phyloP scores from a whole-genome alignment of 495 filamentous ascomycete species.

The Penicillium paradoxum region DNA sequence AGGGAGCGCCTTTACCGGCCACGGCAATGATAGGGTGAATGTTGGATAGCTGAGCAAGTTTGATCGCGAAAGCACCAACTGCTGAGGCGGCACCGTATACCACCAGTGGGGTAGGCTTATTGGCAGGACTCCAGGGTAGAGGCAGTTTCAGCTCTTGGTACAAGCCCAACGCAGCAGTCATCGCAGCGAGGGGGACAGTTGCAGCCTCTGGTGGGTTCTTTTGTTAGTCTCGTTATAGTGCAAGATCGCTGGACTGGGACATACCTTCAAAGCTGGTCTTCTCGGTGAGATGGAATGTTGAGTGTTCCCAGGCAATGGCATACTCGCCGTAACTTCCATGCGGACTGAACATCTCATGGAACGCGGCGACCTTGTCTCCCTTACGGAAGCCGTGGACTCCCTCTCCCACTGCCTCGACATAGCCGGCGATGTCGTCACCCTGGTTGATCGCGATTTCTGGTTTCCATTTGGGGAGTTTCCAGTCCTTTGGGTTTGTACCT shows the following conservation, averaged over 20 bases:
- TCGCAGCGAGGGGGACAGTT: slow-evolving; percentile 66
- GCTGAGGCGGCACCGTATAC: slow-evolving; percentile 66
- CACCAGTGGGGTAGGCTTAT: slow-evolving; percentile 46
- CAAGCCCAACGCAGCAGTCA: slow-evolving; percentile 66
- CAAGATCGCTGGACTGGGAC: neutral
- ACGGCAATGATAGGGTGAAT: slow-evolving; percentile 71
- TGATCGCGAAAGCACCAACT: slow-evolving; percentile 64
- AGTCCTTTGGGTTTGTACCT: slow-evolving; percentile 78
- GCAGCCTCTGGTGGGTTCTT: slow-evolving; percentile 48
- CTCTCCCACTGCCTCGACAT: slow-evolving; percentile 57
- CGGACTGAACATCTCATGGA: slow-evolving; percentile 56
- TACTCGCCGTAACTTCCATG: slow-evolving; percentile 68
- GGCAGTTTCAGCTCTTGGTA: slow-evolving; percentile 57
- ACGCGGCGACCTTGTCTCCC: slow-evolving; percentile 67
- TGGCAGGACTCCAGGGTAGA: slow-evolving; percentile 54
- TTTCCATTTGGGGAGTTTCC: slow-evolving; percentile 48
- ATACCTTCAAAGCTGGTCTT: slow-evolving; percentile 62
- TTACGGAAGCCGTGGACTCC: slow-evolving; percentile 57
- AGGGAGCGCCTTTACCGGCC: slow-evolving; percentile 53
- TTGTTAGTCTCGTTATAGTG: neutral
- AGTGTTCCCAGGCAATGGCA: slow-evolving; percentile 56
- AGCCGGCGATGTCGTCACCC: slow-evolving; percentile 71
- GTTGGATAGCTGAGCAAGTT: slow-evolving; percentile 60
- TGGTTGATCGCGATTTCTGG: slow-evolving; percentile 39
- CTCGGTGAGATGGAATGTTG: slow-evolving; percentile 65